Base-by-base conservation (phyloP, 2,329 filamentous ascomycete species). In the Coniochaeta sp. region DNA sequence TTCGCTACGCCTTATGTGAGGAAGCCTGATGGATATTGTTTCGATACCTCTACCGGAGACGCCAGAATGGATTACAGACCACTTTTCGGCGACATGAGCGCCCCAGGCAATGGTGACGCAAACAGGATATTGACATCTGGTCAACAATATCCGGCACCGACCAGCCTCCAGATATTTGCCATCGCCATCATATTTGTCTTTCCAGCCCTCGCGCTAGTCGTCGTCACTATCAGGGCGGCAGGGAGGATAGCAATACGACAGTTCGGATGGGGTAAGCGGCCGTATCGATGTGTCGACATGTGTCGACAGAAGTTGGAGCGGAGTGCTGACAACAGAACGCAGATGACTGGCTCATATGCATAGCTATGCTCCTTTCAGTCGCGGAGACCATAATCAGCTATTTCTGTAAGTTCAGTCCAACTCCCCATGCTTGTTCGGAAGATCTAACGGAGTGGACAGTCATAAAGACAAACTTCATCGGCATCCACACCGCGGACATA, bases 381-480 rank as follows among this genome's bases (percentile, higher is more conserved):
- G 65, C 64, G 9, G 63, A 70, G 61, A 70, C 68, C 0, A 57
- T 68, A 52, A 61, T 69, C 26, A 69, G 68, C 63, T 70, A 66
- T 61, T 69, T 69, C 36, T 70, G 69, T 71, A 65, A 57, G 66
- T 52, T 32, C 38, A 28, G n/a, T 38, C 28, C 10, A 10, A 17
- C 5, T 26, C 4, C 24, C 14, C 30, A 12, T 17, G 5, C n/a
- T 10, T n/a, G n/a, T 5, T 22, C 17, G 8, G 22, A 59, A 10
- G 28, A 50, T 16, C 30, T 28, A 19, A 32, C 38, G 6, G 2
- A 12, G 28, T 3, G 24, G n/a, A 19, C 55, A 70, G 68, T 70
- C 57, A 70, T 71, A 60, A 71, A 70, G 61, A 70, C 69, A 24
- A 70, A 69, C 60, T 69, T 68, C 57, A 60, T 70, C 61, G 69